phyloP scores from a whole-genome alignment of 306 rosid genomes.

The Heteromeles arbutifolia region DNA sequence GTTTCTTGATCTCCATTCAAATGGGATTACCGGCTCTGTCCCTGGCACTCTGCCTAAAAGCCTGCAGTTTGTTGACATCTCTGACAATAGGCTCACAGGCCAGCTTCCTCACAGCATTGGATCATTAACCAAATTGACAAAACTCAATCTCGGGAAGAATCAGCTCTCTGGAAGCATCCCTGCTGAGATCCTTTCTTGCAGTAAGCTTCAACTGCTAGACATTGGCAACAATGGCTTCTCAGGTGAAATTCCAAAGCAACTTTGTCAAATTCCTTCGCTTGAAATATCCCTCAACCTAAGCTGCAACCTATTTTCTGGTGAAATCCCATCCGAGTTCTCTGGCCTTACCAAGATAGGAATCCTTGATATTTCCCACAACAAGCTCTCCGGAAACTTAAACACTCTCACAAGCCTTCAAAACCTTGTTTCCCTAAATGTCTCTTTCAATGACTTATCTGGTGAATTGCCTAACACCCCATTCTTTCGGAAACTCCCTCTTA shows the following conservation, averaged over 20 bases:
- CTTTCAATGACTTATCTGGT: conserved; percentile 73
- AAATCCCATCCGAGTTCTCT: conserved; percentile 64
- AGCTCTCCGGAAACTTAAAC: conserved; percentile 54
- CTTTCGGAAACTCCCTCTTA: conserved; percentile 63
- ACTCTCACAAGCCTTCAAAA: conserved; percentile 46
- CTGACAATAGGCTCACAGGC: conserved; percentile 66
- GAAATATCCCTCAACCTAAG: conserved; percentile 90
- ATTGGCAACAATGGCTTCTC: conserved; percentile 65
- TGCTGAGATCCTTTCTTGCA: conserved; percentile 59
- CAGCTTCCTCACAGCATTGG: conserved; percentile 48
- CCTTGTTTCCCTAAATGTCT: conserved; percentile 72
- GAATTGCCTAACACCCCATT: conserved; percentile 62
- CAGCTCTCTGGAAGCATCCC: conserved; percentile 68
- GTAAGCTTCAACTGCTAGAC: conserved; percentile 72
- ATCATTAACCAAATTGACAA: conserved; percentile 55
- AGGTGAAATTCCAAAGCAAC: conserved; percentile 71
- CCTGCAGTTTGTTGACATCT: conserved; percentile 61
- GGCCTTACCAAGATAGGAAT: conserved; percentile 57
- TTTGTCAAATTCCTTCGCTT: conserved; percentile 60
- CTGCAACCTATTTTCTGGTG: conserved; percentile 69
- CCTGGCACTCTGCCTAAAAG: conserved; percentile 68
- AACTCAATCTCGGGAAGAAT: conserved; percentile 66
- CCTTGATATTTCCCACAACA: conserved; percentile 81
- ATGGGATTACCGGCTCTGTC: conserved; percentile 56
- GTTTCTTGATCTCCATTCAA: conserved; percentile 80